Conservation (phyloP, 1,139 yeast species). For the Debaryomyces psychrophilus region DNA sequence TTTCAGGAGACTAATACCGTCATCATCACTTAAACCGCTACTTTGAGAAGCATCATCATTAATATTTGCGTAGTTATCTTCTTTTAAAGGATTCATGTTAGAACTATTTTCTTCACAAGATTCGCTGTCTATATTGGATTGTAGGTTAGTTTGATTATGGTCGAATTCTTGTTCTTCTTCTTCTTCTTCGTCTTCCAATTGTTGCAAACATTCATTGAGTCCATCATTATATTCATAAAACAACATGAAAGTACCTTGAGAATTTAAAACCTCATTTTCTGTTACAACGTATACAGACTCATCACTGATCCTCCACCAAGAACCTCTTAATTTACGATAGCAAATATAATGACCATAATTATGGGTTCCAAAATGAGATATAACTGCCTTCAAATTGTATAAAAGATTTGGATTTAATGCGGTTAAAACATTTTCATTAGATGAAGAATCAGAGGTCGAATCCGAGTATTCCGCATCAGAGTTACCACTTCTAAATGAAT, state of each 20-base stretch:
- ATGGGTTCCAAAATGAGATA: constrained; percentile 91
- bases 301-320: constrained; percentile 96
- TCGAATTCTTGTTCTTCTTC: constrained; percentile 22
- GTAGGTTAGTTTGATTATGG: background rate
- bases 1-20: constrained; percentile 26
- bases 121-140: constrained; percentile 6
- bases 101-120: constrained; percentile 2
- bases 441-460: constrained; percentile 3
- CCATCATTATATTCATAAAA: constrained; percentile 70
- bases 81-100: background rate
- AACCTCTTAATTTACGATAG: constrained; percentile 74
- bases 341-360: constrained; percentile 95
- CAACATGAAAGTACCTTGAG: constrained; percentile 91
- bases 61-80: background rate
- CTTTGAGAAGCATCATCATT: constrained; percentile 17
- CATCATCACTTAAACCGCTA: constrained; percentile 20
- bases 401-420: constrained; percentile 40
- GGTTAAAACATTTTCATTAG: background rate
- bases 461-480: background rate
- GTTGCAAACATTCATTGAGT: constrained; percentile 33
- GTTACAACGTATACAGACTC: constrained; percentile 80
- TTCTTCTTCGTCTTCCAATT: constrained; percentile 36
- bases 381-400: constrained; percentile 79
- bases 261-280: constrained; percentile 75
- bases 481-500: constrained; percentile 8